Base-by-base conservation (phyloP, 495 filamentous ascomycete genomes). In the Penicillium bialowiezense region DNA sequence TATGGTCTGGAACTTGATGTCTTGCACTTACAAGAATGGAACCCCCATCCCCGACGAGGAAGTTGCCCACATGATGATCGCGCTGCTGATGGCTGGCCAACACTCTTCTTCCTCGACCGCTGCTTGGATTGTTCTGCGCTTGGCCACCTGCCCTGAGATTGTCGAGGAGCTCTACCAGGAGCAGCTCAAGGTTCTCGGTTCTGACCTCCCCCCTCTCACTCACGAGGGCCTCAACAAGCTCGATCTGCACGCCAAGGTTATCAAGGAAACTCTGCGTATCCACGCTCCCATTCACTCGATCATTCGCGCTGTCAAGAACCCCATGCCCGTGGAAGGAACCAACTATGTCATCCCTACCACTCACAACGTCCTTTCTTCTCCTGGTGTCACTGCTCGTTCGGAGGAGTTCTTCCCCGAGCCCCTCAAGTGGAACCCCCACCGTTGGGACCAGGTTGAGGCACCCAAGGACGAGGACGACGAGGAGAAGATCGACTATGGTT, bases 1-100 rank as follows among this genome's bases (percentile, higher is more conserved):
- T 52, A 86, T 86, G 82, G 81, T 85, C 47, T 85, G 82, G 82
- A 83, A 84, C 53, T 65, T 86, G 36, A 86, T 85, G 82, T 71
- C 69, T 26, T 82, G 74, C 64, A 69, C 61, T 13, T 86, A 86
- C 66, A 86, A 85, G 61, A 72, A 84, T 51, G 82, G 82, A 46
- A 79, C 65, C 15, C 73, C 72, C 4, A 59, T 84, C n/a, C 80
- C 82, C 1, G 80, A 86, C 51, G 62, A 74, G 51, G 80, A 86
- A 54, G 67, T 85, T 43, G 82, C 82, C 5, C 79, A 83, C 54
- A 84, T 86, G 73, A 85, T 86, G 82, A 86, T 86, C 48, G 82
- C 81, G 12, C 65, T 85, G 13, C 70, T 86, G 35, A 83, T 85
- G 79, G 82, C 82, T 36, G 82, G 82, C 36, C 82, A 86, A 54